A percentile compares a stretch with the other conserved stretches of the same genome.
Conservation (phyloP, 1,284 basidiomycete species). For the Austroboletus niveus region DNA sequence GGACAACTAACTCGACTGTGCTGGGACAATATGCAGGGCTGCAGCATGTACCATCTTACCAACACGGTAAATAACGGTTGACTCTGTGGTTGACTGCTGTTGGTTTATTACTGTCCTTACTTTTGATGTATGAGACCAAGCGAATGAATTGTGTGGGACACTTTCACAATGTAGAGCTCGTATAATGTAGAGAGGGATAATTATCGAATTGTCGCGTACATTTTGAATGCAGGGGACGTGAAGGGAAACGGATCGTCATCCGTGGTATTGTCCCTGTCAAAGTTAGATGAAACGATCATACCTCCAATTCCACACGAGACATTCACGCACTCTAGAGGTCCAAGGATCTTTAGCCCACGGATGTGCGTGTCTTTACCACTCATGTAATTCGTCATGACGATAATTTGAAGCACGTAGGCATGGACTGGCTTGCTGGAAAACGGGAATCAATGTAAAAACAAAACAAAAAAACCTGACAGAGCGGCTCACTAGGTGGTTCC, state of each 20-base stretch:
- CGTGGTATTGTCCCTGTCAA: constrained; percentile 40
- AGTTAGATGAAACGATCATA: not conserved
- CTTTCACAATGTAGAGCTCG: constrained; percentile 30
- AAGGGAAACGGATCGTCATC: constrained; percentile 72
- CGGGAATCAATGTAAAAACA: not conserved
- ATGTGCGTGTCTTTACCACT: constrained; percentile 99
- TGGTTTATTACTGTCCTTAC: constrained; percentile 12
- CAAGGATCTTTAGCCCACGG: constrained; percentile 83
- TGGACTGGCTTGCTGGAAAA: constrained; percentile 74
- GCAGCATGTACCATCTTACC: constrained; percentile 31
- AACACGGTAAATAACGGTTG: constrained; percentile 27
- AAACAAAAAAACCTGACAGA: not conserved
- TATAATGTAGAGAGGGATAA: constrained; percentile 23
- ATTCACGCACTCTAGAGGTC: constrained; percentile 71
- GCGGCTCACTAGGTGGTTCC: constrained; percentile 62
- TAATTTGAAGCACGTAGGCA: constrained; percentile 88
- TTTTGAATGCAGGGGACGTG: constrained; percentile 60
- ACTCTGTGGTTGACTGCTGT: not conserved
- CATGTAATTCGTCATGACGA: constrained; percentile 92
- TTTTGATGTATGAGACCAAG: not conserved
- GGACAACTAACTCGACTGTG: constrained; percentile 12
- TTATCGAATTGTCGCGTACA: constrained; percentile 77
- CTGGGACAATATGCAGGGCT: constrained; percentile 29
- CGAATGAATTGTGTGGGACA: constrained; percentile 9
- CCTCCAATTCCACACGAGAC: not conserved